Evolutionary conservation across 169 alveolate species (phyloP), one percentile per base, ranked within the genome.

Genomic region (Babesia gibsoni): DNA sequence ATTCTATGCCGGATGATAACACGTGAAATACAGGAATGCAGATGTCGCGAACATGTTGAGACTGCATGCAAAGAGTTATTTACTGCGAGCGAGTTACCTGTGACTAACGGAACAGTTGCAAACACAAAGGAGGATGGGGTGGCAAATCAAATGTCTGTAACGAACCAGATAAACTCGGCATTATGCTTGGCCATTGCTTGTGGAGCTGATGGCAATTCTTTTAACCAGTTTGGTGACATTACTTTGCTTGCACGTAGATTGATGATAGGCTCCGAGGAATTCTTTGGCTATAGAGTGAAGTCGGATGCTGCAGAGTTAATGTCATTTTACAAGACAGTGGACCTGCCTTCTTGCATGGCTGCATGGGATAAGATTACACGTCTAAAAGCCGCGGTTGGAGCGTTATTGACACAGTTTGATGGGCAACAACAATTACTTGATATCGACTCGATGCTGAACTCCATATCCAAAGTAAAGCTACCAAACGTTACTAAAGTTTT

Each of bases 381-480:
- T 20, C 22, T 66, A n/a, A 5, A 32, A 3, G 41, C 16, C 4
- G 42, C 67, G 12, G 77, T 66, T 2, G 10, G 33, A 22, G 2
- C 32, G 25, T 25, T 66, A 16, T 20, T 52, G 42, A 23, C 30
- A 12, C 58, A 66, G 49, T 66, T 66, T 22, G 67, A 36, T 10
- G 6, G 54, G 36, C 64, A 66, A 25, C 77, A 50, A 41, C 77
- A 66, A 42, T 46, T 66, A 46, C 45, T 50, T 16, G 77, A 66
- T 25, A 36, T 66, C 0, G 37, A 18, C 2, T 18, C 52, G 36
- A 37, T 66, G 53, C 53, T 66, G 2, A 37, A 12, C 39, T 66
- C 77, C n/a, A 66, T 66, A 46, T 18, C 29, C 52, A 66, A 50
- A 41, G 35, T 66, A 36, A 66, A 52, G 52, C 23, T 66, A 2